These are phyloP conservation scores for Penicillium turbatum DNA, from an alignment of 495 filamentous ascomycete species.

Conservation along the genomic window DNA sequence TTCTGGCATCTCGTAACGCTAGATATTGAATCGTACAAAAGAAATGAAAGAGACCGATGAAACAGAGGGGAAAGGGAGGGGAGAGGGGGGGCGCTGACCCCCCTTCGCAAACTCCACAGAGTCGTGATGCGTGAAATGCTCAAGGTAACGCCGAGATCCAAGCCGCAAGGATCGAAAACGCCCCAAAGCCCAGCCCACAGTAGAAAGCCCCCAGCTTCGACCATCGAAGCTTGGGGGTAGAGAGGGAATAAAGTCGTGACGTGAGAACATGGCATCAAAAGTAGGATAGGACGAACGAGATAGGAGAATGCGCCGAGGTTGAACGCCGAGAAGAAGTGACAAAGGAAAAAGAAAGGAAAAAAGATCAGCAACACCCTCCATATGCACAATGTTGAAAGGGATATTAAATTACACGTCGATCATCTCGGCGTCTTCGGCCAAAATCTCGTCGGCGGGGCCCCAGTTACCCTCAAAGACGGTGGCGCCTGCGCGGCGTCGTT, in stretches of 20 bases:
- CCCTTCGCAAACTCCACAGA: constrained; percentile 20
- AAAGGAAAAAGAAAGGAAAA: constrained; percentile 32
- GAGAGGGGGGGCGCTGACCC: no score
- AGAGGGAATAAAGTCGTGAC: constrained; percentile 27
- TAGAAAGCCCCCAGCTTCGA: constrained; percentile 24
- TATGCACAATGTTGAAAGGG: constrained; percentile 37
- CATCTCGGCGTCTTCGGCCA: constrained; percentile 69
- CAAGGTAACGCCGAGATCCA: constrained; percentile 1
- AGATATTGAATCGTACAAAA: constrained; percentile 25
- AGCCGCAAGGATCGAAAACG: constrained; percentile 14
- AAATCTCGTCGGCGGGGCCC: constrained; percentile 74
- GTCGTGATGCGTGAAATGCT: constrained; percentile 16
- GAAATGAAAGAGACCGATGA: constrained; percentile 21
- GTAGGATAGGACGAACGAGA: constrained; percentile 15
- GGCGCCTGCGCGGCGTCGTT: constrained; percentile 73
- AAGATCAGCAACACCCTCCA: constrained; percentile 36
- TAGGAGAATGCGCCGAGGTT: constrained; percentile 15
- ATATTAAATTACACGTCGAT: constrained; percentile 57
- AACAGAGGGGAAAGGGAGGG: no score
- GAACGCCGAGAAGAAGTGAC: constrained; percentile 33
- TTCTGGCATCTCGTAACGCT: constrained; percentile 24
- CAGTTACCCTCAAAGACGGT: constrained; percentile 94
- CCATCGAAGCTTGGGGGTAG: constrained; percentile 21
- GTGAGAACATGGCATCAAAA: constrained; percentile 20
- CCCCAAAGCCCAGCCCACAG: constrained; percentile 10